phyloP scores from a whole-genome alignment of 345 rosid genomes.

The Euphorbia pulcherrima region DNA sequence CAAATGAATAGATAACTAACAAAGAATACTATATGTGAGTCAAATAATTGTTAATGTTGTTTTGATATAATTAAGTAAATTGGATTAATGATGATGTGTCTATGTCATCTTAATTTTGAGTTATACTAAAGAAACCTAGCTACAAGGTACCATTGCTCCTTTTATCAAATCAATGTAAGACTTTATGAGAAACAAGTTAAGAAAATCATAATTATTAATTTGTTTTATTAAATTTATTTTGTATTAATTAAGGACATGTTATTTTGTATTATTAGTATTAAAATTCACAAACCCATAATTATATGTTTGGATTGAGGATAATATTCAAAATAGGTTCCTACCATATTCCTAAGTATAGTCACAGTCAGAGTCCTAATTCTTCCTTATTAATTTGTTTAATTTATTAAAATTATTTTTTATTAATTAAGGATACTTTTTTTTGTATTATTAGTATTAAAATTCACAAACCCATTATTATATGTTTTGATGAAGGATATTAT shows the following conservation, averaged over 20 bases:
- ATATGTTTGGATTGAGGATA: not conserved
- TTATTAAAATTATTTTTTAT: no score
- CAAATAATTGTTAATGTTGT: not conserved
- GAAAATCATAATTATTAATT: not conserved
- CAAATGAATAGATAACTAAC: no score
- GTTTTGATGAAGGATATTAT: not conserved
- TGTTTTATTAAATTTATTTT: not conserved
- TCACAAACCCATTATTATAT: not conserved
- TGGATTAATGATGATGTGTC: slow-evolving; percentile 9
- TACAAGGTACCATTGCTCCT: not conserved
- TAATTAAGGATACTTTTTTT: no score
- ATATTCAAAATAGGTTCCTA: not conserved
- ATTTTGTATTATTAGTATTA: not conserved
- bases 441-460: not conserved
- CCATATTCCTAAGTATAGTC: not conserved
- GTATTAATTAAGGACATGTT: not conserved
- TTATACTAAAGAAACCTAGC: slow-evolving; percentile 20
- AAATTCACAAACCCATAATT: not conserved
- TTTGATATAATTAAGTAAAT: not conserved
- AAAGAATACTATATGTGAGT: not conserved
- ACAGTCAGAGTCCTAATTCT: not conserved
- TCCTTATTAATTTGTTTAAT: not conserved
- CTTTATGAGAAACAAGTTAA: not conserved
- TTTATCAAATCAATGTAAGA: not conserved
- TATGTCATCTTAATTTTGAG: slow-evolving; percentile 10